These are phyloP conservation scores for Syzygium jambos DNA, from an alignment of 345 rosid genomes.

Conservation along the genomic window DNA sequence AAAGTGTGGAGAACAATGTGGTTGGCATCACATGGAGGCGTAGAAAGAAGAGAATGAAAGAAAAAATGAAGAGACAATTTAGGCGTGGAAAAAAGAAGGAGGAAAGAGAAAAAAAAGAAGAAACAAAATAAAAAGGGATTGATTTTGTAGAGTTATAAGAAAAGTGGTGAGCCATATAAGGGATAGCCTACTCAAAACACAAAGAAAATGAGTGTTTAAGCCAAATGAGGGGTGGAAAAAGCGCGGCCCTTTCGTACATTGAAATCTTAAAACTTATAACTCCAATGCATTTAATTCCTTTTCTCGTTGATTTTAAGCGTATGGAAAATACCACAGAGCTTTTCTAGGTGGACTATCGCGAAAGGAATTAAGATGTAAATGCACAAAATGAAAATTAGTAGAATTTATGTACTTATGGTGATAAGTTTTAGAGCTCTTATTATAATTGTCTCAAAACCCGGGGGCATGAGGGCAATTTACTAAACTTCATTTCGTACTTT, in stretches of 20 bases:
- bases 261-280: background rate
- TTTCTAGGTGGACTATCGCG: background rate
- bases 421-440: background rate
- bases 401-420: background rate
- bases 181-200: no score
- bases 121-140: no score
- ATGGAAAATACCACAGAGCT: background rate
- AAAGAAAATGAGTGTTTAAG: no score
- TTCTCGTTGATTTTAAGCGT: background rate
- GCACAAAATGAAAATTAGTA: background rate
- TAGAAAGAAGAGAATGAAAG: no score
- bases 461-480: background rate
- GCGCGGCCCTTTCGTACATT: background rate
- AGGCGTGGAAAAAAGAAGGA: no score
- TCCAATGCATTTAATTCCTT: rapidly evolving
- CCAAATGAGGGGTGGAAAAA: no score
- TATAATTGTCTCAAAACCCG: background rate
- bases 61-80: no score
- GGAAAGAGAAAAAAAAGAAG: no score
- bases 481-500: background rate
- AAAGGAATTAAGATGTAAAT: background rate
- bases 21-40: no score
- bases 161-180: no score
- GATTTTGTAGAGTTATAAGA: no score
- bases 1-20: no score